Conservation (phyloP, 495 filamentous ascomycete genomes). For the Podospora comata region DNA sequence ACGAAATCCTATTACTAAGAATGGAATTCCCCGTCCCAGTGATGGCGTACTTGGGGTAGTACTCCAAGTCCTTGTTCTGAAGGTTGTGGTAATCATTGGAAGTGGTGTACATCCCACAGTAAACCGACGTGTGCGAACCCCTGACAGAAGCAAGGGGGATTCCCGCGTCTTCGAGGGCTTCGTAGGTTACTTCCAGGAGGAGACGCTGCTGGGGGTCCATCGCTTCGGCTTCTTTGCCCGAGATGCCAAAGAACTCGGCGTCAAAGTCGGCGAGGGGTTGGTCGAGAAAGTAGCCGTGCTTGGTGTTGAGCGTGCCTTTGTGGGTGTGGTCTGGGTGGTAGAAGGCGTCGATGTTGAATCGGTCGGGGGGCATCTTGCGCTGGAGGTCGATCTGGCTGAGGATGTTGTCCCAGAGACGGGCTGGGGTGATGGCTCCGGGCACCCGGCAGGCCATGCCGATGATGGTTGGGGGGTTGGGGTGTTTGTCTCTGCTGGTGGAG, state of each 20-base stretch:
- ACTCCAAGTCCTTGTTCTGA: constrained; percentile 5
- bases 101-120: constrained; percentile 32
- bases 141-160: no score
- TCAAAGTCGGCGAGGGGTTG: constrained; percentile 51
- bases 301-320: constrained; percentile 1
- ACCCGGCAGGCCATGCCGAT: no score
- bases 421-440: no score
- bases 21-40: constrained; percentile 42
- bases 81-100: constrained; percentile 10
- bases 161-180: constrained; percentile 65
- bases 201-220: constrained; percentile 73
- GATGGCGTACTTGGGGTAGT: not conserved
- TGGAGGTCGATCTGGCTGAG: no score
- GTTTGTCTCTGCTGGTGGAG: no score
- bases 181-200: constrained; percentile 69
- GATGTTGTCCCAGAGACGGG: no score
- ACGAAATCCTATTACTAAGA: constrained; percentile 50
- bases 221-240: constrained; percentile 55
- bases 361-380: not conserved
- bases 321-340: constrained; percentile 27
- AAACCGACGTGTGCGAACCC: no score
- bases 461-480: no score
- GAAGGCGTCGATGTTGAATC: constrained; percentile 38
- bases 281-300: constrained; percentile 33
- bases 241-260: constrained; percentile 57